Evolutionary conservation across 139 green algal species (phyloP).

Genomic region (Chlamydomonas sp.): DNA sequence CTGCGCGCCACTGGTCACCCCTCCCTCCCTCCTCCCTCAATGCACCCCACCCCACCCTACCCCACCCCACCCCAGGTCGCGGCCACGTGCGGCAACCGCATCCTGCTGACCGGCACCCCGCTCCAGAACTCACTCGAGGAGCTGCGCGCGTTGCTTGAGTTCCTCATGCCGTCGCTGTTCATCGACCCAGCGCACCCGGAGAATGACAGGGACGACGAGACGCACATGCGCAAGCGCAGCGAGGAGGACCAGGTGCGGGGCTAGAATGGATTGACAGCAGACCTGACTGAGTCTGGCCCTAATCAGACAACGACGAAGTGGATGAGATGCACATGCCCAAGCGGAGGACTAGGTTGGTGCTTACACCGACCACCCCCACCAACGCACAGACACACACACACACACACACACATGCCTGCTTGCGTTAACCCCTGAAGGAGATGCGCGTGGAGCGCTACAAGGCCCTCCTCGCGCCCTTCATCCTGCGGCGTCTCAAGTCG

Average conservation of each 20-base stretch:
- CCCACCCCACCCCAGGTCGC: neutral
- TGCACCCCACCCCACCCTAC: neutral
- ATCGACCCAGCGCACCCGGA: constrained; percentile 6
- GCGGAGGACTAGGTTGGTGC: too few relatives aligned
- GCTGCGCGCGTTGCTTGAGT: constrained; percentile 80
- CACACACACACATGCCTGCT: too few relatives aligned
- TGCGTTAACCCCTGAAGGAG: too few relatives aligned
- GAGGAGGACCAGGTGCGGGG: constrained; percentile 7
- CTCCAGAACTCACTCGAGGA: constrained; percentile 88
- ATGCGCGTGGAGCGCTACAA: constrained; percentile 77
- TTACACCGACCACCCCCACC: too few relatives aligned
- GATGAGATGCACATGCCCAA: too few relatives aligned
- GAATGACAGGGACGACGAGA: constrained; percentile 1
- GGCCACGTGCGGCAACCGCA: constrained; percentile 72
- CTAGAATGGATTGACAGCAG: too few relatives aligned
- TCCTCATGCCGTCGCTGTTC: constrained; percentile 74
- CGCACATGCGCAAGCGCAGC: constrained; percentile 11
- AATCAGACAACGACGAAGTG: too few relatives aligned
- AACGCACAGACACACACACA: too few relatives aligned
- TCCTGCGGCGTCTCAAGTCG: constrained; percentile 71
- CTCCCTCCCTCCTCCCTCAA: neutral
- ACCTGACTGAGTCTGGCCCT: too few relatives aligned
- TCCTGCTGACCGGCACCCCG: constrained; percentile 82
- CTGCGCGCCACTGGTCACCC: neutral
- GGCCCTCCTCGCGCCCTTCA: constrained; percentile 76